Percentiles rank a stretch among this genome's conserved stretches.
These are phyloP conservation scores for Teratosphaeria pseudoeucalypti DNA, from an alignment of 2,329 filamentous ascomycete species.

Conservation along the genomic window DNA sequence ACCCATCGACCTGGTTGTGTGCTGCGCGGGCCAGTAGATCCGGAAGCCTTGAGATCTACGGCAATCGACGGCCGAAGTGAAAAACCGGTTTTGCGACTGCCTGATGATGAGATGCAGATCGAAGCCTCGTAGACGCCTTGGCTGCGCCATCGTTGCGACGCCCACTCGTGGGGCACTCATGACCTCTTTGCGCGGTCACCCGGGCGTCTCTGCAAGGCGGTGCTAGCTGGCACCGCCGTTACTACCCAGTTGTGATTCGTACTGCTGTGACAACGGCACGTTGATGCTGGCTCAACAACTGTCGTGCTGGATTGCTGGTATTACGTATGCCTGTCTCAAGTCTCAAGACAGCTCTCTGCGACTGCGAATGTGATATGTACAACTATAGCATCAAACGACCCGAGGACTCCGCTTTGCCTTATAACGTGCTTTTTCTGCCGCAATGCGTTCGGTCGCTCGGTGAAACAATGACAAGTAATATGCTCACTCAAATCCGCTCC, in stretches of 20 bases:
- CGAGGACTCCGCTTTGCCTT: neutral
- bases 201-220: neutral
- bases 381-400: neutral
- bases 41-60: neutral
- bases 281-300: neutral
- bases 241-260: neutral
- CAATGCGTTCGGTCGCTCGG: neutral
- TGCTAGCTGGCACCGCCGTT: neutral
- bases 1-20: neutral
- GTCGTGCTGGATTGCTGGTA: neutral
- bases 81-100: neutral
- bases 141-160: neutral
- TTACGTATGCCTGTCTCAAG: neutral
- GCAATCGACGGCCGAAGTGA: neutral
- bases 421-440: neutral
- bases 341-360: neutral
- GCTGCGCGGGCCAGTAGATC: neutral
- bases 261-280: neutral
- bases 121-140: neutral
- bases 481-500: neutral
- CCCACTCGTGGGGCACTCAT: neutral
- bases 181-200: too few species aligned
- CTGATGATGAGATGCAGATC: neutral
- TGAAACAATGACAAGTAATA: neutral
- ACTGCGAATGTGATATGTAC: neutral